Base-by-base conservation (phyloP, 257 asterid species). In the Fraxinus americana region DNA sequence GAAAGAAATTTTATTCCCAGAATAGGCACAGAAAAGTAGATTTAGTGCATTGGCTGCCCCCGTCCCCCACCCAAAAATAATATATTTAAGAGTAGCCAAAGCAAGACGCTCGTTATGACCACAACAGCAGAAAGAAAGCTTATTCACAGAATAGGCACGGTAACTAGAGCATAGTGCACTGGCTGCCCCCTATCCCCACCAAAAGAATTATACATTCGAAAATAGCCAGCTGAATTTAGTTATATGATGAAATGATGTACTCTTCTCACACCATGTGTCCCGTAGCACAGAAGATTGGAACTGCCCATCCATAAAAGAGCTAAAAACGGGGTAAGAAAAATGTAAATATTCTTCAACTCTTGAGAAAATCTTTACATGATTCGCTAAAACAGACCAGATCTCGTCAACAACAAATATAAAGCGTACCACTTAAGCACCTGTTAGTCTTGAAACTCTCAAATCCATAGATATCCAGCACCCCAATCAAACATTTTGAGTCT, bases 371-470 rank as follows among this genome's bases (percentile, higher is more conserved):
- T 52, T 52, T 74, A 32, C 12, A 19, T 50, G 25, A 36, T 66
- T 81, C 17, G 29, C 57, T 36, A 9, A 23, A 77, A 71, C 74
- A 83, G 54, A 43, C 43, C 83, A 78, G 5, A 39, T 69, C 34
- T 63, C 3, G 36, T 27, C 67, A 61, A 27, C 27, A 69, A 65
- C 71, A 81, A 82, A 76, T 72, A 71, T 81, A 76, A 83, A 29
- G 86, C 84, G 39, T 81, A 82, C 88, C 87, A 81, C 76, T 81
- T 74, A 87, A 85, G 86, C 89, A 87, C 91, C 91, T 87, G 87
- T 87, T 87, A 81, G 91, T 85, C 91, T 87, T 87, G 86, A 87
- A 87, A 83, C 91, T 87, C 74, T 87, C 91, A 77, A 81, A 81
- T 73, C 85, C 85, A 81, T 81, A 77, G 17, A 81, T 81, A 54